phyloP scores from a whole-genome alignment of 1,139 yeast genomes.

The Sugiyamaella castrensis region DNA sequence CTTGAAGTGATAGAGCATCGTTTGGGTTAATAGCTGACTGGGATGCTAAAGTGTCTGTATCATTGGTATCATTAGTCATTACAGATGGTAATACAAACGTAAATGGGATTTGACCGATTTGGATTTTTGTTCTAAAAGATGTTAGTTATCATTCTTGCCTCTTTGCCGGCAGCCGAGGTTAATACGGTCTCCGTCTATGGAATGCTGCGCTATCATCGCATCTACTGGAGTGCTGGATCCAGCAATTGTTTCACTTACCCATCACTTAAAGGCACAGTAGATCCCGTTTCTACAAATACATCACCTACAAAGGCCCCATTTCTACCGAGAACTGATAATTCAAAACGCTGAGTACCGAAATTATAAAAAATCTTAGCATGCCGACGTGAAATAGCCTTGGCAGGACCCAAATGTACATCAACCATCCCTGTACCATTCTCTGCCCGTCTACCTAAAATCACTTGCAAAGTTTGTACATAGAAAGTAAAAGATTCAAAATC shows the following conservation, averaged over 20 bases:
- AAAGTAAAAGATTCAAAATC: conserved; percentile 92
- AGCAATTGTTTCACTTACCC: conserved; percentile 27
- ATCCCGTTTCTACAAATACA: conserved; percentile 79
- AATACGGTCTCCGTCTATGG: no score
- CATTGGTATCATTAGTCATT: conserved; percentile 23
- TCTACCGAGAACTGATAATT: conserved; percentile 82
- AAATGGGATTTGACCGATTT: conserved; percentile 89
- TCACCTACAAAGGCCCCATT: conserved; percentile 97
- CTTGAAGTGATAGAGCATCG: conserved; percentile 30
- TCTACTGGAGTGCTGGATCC: no score
- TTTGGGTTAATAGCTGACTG: conserved; percentile 22
- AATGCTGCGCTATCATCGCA: no score
- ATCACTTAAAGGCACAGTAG: conserved; percentile 79
- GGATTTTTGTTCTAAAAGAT: conserved; percentile 63
- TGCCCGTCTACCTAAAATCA: conserved; percentile 82
- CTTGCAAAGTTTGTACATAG: conserved; percentile 93
- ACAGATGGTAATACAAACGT: conserved; percentile 71
- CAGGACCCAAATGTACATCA: conserved; percentile 87
- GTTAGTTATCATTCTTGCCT: conserved; percentile 6
- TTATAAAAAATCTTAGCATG: conserved; percentile 95
- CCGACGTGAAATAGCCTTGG: conserved; percentile 85
- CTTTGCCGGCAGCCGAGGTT: background rate
- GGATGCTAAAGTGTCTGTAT: conserved; percentile 14
- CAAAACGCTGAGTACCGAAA: conserved; percentile 91
- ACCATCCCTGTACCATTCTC: conserved; percentile 66